These are phyloP conservation scores for Nicotiana sylvestris DNA, from an alignment of 257 asterid genomes.

Conservation along the genomic window DNA sequence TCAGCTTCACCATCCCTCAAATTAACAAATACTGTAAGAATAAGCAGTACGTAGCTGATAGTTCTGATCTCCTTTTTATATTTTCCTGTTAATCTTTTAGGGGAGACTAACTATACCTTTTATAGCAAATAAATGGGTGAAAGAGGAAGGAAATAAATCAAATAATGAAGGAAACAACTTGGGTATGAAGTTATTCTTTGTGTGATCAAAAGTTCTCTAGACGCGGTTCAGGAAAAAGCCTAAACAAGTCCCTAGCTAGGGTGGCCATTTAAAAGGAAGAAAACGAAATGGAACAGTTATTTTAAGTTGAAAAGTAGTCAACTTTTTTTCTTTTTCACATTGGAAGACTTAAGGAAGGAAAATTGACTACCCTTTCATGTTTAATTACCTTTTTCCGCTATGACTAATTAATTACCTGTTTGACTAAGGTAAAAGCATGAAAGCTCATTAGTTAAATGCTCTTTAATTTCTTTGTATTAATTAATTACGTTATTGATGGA, in stretches of 20 bases:
- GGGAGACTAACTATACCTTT: background rate
- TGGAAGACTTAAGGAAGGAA: background rate
- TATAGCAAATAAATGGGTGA: background rate
- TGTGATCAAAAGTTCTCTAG: constrained; percentile 19
- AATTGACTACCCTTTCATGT: background rate
- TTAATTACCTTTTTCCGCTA: too few species aligned
- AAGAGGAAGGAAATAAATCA: constrained; percentile 4
- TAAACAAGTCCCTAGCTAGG: background rate
- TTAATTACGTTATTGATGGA: background rate
- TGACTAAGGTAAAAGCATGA: background rate
- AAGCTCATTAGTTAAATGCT: background rate
- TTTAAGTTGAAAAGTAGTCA: background rate
- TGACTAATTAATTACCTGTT: background rate
- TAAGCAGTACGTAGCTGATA: background rate
- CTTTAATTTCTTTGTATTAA: background rate
- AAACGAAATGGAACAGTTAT: background rate
- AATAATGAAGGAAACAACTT: constrained; percentile 18
- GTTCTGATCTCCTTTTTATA: too few species aligned
- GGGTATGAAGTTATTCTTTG: constrained; percentile 38
- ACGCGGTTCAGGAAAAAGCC: constrained; percentile 23
- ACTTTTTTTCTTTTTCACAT: background rate
- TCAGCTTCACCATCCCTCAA: constrained; percentile 40
- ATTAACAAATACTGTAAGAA: background rate
- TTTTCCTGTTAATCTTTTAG: background rate
- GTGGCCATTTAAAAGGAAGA: constrained; percentile 9